Base-by-base conservation (phyloP, 2,329 filamentous ascomycete genomes). In the Calonectria pseudoturangicola region DNA sequence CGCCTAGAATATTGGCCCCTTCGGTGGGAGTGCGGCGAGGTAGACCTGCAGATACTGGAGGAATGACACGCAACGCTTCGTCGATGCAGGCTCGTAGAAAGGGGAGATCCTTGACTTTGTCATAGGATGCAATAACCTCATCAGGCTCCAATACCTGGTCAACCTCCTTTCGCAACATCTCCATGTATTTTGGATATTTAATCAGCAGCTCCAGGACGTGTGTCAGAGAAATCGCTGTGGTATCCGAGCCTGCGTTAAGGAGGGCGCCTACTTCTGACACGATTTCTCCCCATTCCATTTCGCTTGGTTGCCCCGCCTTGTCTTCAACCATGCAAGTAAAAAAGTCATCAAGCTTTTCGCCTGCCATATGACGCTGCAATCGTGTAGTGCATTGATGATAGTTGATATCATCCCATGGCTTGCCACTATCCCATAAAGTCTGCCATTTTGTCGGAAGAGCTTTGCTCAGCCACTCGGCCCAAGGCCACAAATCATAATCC, bases 331-430 rank as follows among this genome's bases (percentile, higher is more conserved):
- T 78, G 1, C 85, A 84, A 64, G 86, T 83, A 82, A 92, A 91
- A 81, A 92, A 91, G 77, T 92, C 89, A 63, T 90, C 87, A 0
- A 91, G 85, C 75, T 88, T 87, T 78, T 91, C 89, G 36, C 89
- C 89, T 7, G 28, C 41, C 13, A 69, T 36, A 25, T 68, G 66
- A 2, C 70, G 25, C 6, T 51, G 13, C 2, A 77, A 62, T 1
- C 75, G 62, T 13, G 65, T n/a, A 4, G 80, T 83, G 0, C 86
- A 83, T 2, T 85, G 85, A 50, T 86, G 85, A 51, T 84, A 82
- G 4, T 66, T 60, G 15, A 75, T 72, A 27, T 65, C 86, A 28
- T 88, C 77, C 75, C 83, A 88, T 51, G 83, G 81, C 30, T 84
- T 84, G 81, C 58, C 60, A 33, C 50, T 33, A 2, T 69, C 36